A percentile compares a stretch with the other conserved stretches of the same genome.
phyloP scores from a whole-genome alignment of 2,329 filamentous ascomycete genomes.

The Xylariaceae sp. region DNA sequence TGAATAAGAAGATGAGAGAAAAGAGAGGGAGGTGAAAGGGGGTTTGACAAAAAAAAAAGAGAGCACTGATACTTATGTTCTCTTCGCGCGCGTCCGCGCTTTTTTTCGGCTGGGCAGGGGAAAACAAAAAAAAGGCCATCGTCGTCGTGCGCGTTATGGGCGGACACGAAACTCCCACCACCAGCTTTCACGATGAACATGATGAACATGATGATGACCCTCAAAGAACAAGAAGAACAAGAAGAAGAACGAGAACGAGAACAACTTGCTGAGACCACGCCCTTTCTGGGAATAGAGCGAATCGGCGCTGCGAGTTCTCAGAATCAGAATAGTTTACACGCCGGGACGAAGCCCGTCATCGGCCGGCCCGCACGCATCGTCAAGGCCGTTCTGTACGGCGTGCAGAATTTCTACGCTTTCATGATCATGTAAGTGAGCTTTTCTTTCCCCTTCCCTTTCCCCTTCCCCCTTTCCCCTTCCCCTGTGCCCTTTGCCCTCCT shows the following conservation, averaged over 20 bases:
- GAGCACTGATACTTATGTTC: slow-evolving; percentile 15
- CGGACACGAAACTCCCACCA: neutral
- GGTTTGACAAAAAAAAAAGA: neutral
- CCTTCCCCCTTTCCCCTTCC: too few relatives aligned
- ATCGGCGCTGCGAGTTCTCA: slow-evolving; percentile 48
- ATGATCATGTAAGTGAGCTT: slow-evolving; percentile 85
- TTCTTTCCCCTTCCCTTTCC: neutral
- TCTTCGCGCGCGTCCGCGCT: neutral
- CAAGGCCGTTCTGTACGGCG: slow-evolving; percentile 78
- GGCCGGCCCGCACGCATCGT: slow-evolving; percentile 67
- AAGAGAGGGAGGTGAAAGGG: neutral
- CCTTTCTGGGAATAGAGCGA: slow-evolving; percentile 67
- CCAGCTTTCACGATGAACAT: slow-evolving; percentile 10
- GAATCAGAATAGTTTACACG: slow-evolving; percentile 21
- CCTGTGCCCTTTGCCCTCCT: too few relatives aligned
- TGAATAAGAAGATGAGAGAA: neutral
- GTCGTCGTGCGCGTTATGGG: slow-evolving; percentile 13
- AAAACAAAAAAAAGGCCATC: too few relatives aligned
- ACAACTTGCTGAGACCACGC: slow-evolving; percentile 56
- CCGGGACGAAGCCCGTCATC: slow-evolving; percentile 1
- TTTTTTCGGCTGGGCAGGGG: neutral
- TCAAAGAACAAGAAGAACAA: too few relatives aligned
- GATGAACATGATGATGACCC: neutral
- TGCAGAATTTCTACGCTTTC: slow-evolving; percentile 97
- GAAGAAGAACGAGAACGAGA: slow-evolving; percentile 24